Evolutionary conservation across 1,139 yeast genomes (phyloP).

Genomic region (Taiozyma onychis): DNA sequence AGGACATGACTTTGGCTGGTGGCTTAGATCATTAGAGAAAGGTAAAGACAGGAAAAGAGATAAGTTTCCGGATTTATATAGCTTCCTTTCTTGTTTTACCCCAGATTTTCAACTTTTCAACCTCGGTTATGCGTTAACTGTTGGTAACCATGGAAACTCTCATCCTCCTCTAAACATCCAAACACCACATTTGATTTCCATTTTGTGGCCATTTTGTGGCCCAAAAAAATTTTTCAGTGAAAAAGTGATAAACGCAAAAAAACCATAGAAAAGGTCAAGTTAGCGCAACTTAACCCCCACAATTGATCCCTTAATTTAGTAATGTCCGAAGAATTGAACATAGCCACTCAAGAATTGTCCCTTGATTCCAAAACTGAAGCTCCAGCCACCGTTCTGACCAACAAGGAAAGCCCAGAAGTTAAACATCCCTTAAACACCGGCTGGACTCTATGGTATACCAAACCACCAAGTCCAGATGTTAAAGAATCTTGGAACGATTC

Average conservation of each 20-base stretch:
- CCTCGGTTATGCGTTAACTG: neutral
- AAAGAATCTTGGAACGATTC: slow-evolving; percentile 91
- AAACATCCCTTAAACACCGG: slow-evolving; percentile 86
- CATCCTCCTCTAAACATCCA: neutral
- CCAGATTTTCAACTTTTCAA: neutral
- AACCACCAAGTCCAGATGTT: slow-evolving; percentile 66
- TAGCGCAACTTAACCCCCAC: neutral
- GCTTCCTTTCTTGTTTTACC: neutral
- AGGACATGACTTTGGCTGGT: neutral
- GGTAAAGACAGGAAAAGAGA: neutral
- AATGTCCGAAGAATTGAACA: slow-evolving; percentile 24
- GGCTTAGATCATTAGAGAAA: too few relatives aligned
- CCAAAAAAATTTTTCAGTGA: neutral
- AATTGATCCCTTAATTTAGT: neutral
- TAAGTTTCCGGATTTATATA: too few relatives aligned
- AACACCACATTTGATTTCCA: neutral
- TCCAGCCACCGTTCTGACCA: slow-evolving; percentile 10
- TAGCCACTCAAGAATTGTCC: slow-evolving; percentile 21
- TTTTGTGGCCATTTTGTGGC: neutral
- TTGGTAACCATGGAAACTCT: neutral
- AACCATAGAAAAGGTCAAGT: neutral
- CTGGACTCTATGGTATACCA: slow-evolving; percentile 98
- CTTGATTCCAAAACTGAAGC: slow-evolving; percentile 8
- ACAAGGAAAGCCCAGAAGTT: slow-evolving; percentile 25
- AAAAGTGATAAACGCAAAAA: neutral